Evolutionary conservation across 1,139 yeast genomes (phyloP), one percentile per base, ranked within the genome.

Genomic region (Yamadazyma mexicana): DNA sequence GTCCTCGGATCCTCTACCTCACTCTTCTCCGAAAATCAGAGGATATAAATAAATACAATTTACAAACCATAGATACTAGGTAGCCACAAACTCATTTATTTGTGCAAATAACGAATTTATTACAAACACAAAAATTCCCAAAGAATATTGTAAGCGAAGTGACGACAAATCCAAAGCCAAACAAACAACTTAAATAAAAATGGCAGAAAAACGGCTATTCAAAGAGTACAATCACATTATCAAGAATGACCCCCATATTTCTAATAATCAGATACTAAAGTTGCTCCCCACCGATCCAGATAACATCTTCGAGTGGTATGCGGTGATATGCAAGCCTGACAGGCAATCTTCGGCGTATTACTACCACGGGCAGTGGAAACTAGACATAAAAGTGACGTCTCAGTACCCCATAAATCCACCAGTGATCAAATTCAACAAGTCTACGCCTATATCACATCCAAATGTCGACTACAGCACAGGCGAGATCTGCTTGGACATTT

Each of bases 401-500:
- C 64, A 64, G 23, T 88, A 88, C 51, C 97, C 97, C 0, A 59
- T 77, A 20, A 63, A 64, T 22, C 95, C 96, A 0, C 96, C 96
- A 2, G 55, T 50, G 18, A 74, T 86, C 48, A 62, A 53, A 37
- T 87, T 87, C 51, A 41, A 47, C 34, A 38, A 26, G 6, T 17
- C 22, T 2, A 62, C 71, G 17, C 75, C 73, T 10, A 81, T 87
- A 45, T 79, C 83, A 35, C 96, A 87, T 57, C 91, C 94, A 2
- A 87, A 87, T 55, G 78, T 87, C 33, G 78, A 81, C 51, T 72
- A 80, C 42, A 50, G 61, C 37, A 81, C 84, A 1, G 96, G 96
- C 0, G 92, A 84, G 48, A 83, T 87, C 3, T 89, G 97, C 59
- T 64, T 89, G n/a, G 95, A 88, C 56, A 83, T 88, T 11, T 67